Evolutionary conservation across 1,284 basidiomycete genomes (phyloP), one percentile per base, ranked within the genome.

Genomic region (Agaricales sp.): DNA sequence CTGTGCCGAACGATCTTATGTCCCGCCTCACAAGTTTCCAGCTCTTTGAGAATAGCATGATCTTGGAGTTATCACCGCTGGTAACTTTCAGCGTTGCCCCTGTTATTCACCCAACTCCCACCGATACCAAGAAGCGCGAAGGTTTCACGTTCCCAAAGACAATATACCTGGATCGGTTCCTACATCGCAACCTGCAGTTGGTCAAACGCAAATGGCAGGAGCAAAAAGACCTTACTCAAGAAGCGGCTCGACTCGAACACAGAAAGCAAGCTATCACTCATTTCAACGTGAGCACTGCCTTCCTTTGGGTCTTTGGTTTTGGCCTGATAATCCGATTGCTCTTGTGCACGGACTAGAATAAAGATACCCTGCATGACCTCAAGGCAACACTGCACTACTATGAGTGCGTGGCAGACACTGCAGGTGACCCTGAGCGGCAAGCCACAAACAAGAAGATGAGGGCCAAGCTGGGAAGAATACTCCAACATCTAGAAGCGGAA

Each of bases 81-180:
- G 68, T 86, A 39, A 69, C 72, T 0, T 87, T 87, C 59, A 67
- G 78, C 35, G 67, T 85, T 19, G 67, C 67, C 43, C 54, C 57
- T 39, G 23, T 52, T 16, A 44, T 47, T 35, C 43, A 46, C 21
- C 38, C 52, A 11, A 45, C 50, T 14, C 18, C 55, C 8, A 52
- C 64, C 1, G 51, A 59, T 6, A 67, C 61, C 49, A 46, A 52
- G 2, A 66, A 71, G 14, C 62, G 66, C 4, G 71, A 75, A 50
- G 67, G 67, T 2, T 81, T 87, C 55, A 62, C 60, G 19, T 89
- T 75, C 54, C 84, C 86, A 2, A 74, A 73, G 53, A 65, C 67
- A 25, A 67, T 89, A 39, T 87, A 77, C 58, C 66, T 89, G 47
- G 87, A 89, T 58, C 76, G 78, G 51, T 89, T 87, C 57, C 57